Percentiles rank a stretch among this genome's conserved stretches.
phyloP scores from a whole-genome alignment of 1,284 basidiomycete species.

The Polyporus tsugae region DNA sequence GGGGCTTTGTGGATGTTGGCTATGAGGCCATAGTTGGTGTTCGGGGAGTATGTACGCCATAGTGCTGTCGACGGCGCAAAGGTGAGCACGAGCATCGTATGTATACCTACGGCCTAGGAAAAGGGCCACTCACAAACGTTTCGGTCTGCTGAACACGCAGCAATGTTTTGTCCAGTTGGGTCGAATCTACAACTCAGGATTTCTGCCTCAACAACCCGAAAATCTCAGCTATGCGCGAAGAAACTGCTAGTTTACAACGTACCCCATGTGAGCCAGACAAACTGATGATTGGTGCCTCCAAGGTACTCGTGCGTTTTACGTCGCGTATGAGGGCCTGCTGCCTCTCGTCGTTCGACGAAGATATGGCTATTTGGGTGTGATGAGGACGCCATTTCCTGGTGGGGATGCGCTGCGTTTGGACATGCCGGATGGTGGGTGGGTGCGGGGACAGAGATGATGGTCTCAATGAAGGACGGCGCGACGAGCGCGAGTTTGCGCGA shows the following conservation, averaged over 20 bases:
- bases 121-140: slow-evolving; percentile 71
- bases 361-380: slow-evolving; percentile 75
- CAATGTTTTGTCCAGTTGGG: slow-evolving; percentile 83
- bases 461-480: slow-evolving; percentile 5
- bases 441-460: slow-evolving; percentile 16
- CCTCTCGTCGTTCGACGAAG: slow-evolving; percentile 72
- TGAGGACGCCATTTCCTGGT: slow-evolving; percentile 60
- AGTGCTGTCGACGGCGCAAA: slow-evolving; percentile 55
- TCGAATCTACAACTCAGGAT: slow-evolving; percentile 84
- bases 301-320: slow-evolving; percentile 79
- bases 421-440: slow-evolving; percentile 49
- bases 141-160: slow-evolving; percentile 83
- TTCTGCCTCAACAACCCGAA: slow-evolving; percentile 62
- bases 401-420: slow-evolving; percentile 73
- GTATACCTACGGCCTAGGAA: neutral
- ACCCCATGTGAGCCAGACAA: slow-evolving; percentile 81
- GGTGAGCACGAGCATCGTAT: neutral
- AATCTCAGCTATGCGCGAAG: neutral
- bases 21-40: slow-evolving; percentile 83
- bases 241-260: slow-evolving; percentile 33
- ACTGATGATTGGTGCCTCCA: slow-evolving; percentile 85
- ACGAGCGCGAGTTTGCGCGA: slow-evolving; percentile 8
- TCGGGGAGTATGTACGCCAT: slow-evolving; percentile 84
- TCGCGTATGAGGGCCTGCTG: slow-evolving; percentile 79
- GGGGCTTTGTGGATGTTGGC: slow-evolving; percentile 81